Percentiles rank a stretch among this genome's conserved stretches.
Evolutionary conservation across 2,329 filamentous ascomycete species (phyloP).

Genomic region (Neospermospora avenae): DNA sequence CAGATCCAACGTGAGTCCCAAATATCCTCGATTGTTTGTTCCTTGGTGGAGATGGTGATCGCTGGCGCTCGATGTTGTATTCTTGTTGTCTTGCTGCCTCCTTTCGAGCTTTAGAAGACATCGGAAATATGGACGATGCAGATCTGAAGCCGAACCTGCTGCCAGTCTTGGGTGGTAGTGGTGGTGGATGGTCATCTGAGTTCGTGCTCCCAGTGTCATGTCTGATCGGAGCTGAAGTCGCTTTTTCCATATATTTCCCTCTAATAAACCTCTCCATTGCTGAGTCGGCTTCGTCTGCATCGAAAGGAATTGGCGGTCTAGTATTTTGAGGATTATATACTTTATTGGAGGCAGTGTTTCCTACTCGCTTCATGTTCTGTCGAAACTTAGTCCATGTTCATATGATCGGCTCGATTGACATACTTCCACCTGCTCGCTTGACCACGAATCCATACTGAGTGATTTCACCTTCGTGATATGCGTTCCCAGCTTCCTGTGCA

Average conservation of each 20-base stretch:
- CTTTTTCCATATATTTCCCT: conserved; percentile 77
- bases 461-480: conserved; percentile 99
- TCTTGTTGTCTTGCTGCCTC: conserved; percentile 24
- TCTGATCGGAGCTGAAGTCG: conserved; percentile 41
- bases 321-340: conserved; percentile 84
- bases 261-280: conserved; percentile 95
- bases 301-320: conserved; percentile 79
- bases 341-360: conserved; percentile 82
- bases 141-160: conserved; percentile 60
- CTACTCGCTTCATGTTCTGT: conserved; percentile 91
- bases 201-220: conserved; percentile 43
- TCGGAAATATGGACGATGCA: conserved; percentile 50
- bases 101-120: conserved; percentile 48
- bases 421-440: conserved; percentile 93
- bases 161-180: conserved; percentile 59
- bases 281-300: conserved; percentile 87
- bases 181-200: conserved; percentile 53
- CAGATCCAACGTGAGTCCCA: conserved; percentile 61
- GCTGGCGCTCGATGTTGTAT: conserved; percentile 15
- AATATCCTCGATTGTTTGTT: conserved; percentile 65
- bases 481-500: conserved; percentile 95
- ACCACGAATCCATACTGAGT: conserved; percentile 97
- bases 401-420: conserved; percentile 32
- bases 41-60: conserved; percentile 28
- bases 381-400: conserved; percentile 17